Percentiles rank a stretch among this genome's conserved stretches.
These are phyloP conservation scores for Leptographium wingfieldii DNA, from an alignment of 2,329 filamentous ascomycete species.

Conservation along the genomic window DNA sequence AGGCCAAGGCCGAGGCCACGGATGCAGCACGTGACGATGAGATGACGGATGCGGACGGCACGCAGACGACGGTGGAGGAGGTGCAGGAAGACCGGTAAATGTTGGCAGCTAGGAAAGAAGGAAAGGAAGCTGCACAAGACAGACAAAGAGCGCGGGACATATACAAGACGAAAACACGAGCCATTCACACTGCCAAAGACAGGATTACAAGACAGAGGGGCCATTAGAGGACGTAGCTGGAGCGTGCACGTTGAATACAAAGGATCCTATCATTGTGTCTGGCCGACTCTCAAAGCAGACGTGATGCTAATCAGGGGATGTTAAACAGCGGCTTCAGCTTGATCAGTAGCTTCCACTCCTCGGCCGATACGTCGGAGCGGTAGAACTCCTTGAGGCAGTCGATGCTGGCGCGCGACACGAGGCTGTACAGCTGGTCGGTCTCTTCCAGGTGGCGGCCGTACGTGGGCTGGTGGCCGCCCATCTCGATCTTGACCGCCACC, in stretches of 20 bases:
- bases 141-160: background rate
- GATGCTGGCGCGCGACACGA: conserved; percentile 78
- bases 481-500: conserved; percentile 95
- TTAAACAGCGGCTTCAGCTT: conserved; percentile 94
- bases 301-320: conserved; percentile 43
- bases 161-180: background rate
- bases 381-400: conserved; percentile 96
- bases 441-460: conserved; percentile 96
- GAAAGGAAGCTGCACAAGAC: background rate
- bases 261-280: too few species aligned
- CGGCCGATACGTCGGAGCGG: conserved; percentile 70
- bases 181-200: too few species aligned
- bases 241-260: background rate
- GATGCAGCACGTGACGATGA: conserved; percentile 36
- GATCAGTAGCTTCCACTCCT: conserved; percentile 90
- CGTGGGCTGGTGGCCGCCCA: conserved; percentile 77
- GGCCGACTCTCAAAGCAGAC: too few species aligned
- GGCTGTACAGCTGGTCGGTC: conserved; percentile 73
- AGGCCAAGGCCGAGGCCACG: conserved; percentile 25
- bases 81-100: background rate
- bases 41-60: conserved; percentile 48
- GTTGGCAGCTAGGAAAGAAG: background rate
- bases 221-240: background rate
- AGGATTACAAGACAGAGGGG: too few species aligned
- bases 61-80: conserved; percentile 11